These are phyloP conservation scores for Clavariopsis aquatica DNA, from an alignment of 495 filamentous ascomycete genomes.

Conservation along the genomic window DNA sequence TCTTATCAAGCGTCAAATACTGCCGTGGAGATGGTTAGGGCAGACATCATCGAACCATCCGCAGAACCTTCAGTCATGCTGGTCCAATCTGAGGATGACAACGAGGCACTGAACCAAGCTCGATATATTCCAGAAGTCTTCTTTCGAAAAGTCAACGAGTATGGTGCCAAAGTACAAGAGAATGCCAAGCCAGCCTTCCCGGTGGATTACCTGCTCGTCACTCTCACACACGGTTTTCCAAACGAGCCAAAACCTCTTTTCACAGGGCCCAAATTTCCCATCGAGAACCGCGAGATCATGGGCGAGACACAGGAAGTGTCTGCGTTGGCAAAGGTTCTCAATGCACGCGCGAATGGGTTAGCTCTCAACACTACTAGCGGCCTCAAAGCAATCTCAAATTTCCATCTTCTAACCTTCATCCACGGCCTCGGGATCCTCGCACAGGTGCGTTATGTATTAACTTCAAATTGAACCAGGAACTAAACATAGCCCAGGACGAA, in stretches of 20 bases:
- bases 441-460: conserved; percentile 59
- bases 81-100: conserved; percentile 87
- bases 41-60: conserved; percentile 92
- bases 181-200: conserved; percentile 96
- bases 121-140: conserved; percentile 98
- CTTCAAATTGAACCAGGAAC: conserved; percentile 20
- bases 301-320: conserved; percentile 78
- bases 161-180: conserved; percentile 92
- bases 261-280: conserved; percentile 68
- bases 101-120: conserved; percentile 65
- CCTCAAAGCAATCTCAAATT: conserved; percentile 76
- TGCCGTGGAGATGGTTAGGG: conserved; percentile 93
- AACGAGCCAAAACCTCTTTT: conserved; percentile 75
- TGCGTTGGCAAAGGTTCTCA: conserved; percentile 62
- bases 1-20: conserved; percentile 94
- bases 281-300: conserved; percentile 84
- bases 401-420: conserved; percentile 88
- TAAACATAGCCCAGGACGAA: conserved; percentile 78
- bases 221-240: conserved; percentile 95
- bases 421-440: conserved; percentile 75
- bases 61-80: conserved; percentile 93
- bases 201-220: conserved; percentile 93
- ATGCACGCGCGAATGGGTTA: conserved; percentile 56
- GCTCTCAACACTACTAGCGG: conserved; percentile 55
- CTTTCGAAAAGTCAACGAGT: conserved; percentile 92